Base-by-base conservation (phyloP, 2,329 filamentous ascomycete species). In the Apiospora phragmitis region DNA sequence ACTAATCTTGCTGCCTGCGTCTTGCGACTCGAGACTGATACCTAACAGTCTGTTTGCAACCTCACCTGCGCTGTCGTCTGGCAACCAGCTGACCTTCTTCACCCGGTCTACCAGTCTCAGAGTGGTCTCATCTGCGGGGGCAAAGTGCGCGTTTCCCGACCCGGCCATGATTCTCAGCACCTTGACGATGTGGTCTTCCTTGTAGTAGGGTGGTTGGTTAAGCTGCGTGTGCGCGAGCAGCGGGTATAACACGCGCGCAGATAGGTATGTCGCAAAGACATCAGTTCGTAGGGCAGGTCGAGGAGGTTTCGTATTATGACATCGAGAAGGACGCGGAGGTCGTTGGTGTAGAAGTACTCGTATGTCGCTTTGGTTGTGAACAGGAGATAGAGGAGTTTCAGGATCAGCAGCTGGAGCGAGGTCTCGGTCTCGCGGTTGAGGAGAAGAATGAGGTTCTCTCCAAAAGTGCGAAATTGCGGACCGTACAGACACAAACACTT, bases 321-420 rank as follows among this genome's bases (percentile, higher is more conserved):
- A 78, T 99, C 96, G 65, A 98, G 87, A 21, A 99, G 88, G 5
- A 99, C 96, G 71, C 94, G 93, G 41, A 99, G 86, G 78, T 99
- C 96, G 79, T 99, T 99, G 38, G 94, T 98, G 81, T 98, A 99
- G 79, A 99, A 99, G 82, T 98, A 99, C 82, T 99, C 96, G 80
- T 96, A 94, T 0, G 96, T 99, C 21, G 92, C 89, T 70, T 90
- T 90, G 12, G 94, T 98, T 5, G 95, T 97, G 82, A 99, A 99
- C 12, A 99, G 88, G 45, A 99, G 89, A 81, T 98, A 99, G 38
- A 99, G 86, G 5, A 98, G 89, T 82, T 99, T 99, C 55, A 99
- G 87, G 71, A 98, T 98, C n/a, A 99, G 88, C 35, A 99, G 87
- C 81, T 99, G 97, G 47, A 97, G 88, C 1, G 94, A 95, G 0